phyloP scores from a whole-genome alignment of 371 early-diverging fungal genomes.

The Mortierella sp. region DNA sequence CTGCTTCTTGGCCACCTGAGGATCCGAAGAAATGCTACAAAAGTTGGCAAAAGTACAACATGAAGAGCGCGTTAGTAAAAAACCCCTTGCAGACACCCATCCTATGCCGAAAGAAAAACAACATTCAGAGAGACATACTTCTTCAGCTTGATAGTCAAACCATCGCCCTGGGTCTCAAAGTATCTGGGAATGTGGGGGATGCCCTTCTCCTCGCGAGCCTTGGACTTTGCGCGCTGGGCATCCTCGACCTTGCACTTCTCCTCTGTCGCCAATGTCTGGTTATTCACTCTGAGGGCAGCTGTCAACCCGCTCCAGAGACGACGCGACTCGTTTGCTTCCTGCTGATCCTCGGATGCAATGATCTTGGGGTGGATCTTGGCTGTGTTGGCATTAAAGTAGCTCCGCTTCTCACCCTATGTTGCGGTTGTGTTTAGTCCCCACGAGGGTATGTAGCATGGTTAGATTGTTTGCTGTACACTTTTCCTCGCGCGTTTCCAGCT shows the following conservation, averaged over 20 bases:
- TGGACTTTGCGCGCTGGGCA: slow-evolving; percentile 79
- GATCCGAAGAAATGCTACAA: slow-evolving; percentile 43
- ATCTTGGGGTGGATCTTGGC: slow-evolving; percentile 76
- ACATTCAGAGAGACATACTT: slow-evolving; percentile 26
- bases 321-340: slow-evolving; percentile 89
- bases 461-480: background rate
- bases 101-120: background rate
- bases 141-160: slow-evolving; percentile 47
- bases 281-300: slow-evolving; percentile 73
- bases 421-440: background rate
- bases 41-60: background rate
- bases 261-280: slow-evolving; percentile 84
- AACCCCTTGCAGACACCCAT: background rate
- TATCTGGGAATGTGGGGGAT: slow-evolving; percentile 28
- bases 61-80: background rate
- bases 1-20: slow-evolving; percentile 48
- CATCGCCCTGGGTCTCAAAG: slow-evolving; percentile 37
- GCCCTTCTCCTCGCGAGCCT: slow-evolving; percentile 70
- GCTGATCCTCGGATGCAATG: slow-evolving; percentile 78
- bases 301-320: slow-evolving; percentile 90
- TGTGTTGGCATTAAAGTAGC: slow-evolving; percentile 81
- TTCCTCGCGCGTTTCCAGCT: background rate
- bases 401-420: slow-evolving; percentile 58
- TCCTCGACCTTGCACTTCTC: slow-evolving; percentile 91
- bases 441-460: background rate